Conservation (phyloP, 441 rosid species). For the Euphorbia celastroides region DNA sequence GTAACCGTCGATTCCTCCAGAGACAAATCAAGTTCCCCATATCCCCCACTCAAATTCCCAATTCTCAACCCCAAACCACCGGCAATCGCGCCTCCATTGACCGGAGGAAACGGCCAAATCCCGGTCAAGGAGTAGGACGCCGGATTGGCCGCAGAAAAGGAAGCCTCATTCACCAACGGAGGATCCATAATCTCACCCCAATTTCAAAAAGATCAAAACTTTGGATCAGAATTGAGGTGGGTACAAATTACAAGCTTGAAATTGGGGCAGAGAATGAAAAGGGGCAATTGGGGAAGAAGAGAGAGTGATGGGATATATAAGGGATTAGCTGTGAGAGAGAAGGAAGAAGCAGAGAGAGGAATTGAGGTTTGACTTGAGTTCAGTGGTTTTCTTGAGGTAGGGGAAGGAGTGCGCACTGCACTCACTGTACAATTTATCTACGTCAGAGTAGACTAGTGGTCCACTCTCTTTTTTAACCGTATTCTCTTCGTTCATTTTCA, state of each 20-base stretch:
- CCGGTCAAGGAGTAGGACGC: conserved; percentile 64
- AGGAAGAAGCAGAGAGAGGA: conserved; percentile 11
- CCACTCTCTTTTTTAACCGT: neutral
- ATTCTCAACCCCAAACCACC: conserved; percentile 52
- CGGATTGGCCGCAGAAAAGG: conserved; percentile 78
- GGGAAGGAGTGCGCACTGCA: conserved; percentile 16
- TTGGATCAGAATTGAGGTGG: no score
- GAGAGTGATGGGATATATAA: conserved; percentile 1
- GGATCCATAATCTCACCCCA: conserved; percentile 67
- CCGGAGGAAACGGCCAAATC: conserved; percentile 65
- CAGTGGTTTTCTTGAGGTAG: conserved; percentile 3
- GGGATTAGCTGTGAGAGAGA: conserved; percentile 1
- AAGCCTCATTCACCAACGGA: conserved; percentile 60
- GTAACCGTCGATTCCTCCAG: conserved; percentile 76
- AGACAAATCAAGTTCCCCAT: conserved; percentile 50
- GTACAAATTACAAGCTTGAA: no score
- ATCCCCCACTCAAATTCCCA: conserved; percentile 39
- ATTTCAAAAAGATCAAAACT: no score
- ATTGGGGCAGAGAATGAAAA: conserved; percentile 4
- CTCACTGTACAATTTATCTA: conserved; percentile 7
- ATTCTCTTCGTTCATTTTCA: no score
- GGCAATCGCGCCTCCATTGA: conserved; percentile 27
- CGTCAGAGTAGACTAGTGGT: neutral
- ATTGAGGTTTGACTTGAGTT: neutral
- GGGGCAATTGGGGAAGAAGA: neutral